phyloP scores from a whole-genome alignment of 106 monocot species.

The Phalaenopsis aphrodite region DNA sequence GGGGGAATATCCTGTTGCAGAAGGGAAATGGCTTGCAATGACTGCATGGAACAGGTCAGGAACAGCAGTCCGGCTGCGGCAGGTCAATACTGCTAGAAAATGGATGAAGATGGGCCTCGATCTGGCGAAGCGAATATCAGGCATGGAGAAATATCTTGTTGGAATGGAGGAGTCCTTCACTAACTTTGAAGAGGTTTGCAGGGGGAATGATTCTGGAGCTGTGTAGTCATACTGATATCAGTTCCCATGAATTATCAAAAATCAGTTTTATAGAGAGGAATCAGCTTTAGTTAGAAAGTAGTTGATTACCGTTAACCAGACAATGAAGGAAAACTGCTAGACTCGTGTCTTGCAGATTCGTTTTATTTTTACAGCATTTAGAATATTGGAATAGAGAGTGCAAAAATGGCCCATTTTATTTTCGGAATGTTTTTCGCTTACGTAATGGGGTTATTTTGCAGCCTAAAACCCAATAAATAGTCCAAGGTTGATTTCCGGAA shows the following conservation, averaged over 20 bases:
- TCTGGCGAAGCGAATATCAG: constrained; percentile 38
- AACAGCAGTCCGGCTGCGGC: constrained; percentile 40
- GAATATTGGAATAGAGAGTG: not conserved
- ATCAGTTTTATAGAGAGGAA: not conserved
- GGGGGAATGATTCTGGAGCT: not conserved
- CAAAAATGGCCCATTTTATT: not conserved
- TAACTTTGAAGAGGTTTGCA: constrained; percentile 42
- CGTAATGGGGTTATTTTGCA: not conserved
- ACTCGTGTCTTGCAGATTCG: not conserved
- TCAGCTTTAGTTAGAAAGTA: too few species aligned
- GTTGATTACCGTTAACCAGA: too few species aligned
- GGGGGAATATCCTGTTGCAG: constrained; percentile 66
- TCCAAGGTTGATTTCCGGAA: not conserved
- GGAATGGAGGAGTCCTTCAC: constrained; percentile 61
- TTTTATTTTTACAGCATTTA: not conserved
- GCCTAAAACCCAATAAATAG: not conserved
- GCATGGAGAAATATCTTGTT: constrained; percentile 53
- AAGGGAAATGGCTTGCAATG: constrained; percentile 89
- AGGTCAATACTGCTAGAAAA: constrained; percentile 42
- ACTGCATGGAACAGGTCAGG: constrained; percentile 84
- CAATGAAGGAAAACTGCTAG: not conserved
- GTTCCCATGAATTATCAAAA: not conserved
- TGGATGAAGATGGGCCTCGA: constrained; percentile 97
- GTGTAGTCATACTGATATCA: not conserved
- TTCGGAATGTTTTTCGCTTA: not conserved